Percentiles rank a stretch among this genome's conserved stretches.
phyloP scores from a whole-genome alignment of 2,329 filamentous ascomycete genomes.

The Hirsutella thompsonii region DNA sequence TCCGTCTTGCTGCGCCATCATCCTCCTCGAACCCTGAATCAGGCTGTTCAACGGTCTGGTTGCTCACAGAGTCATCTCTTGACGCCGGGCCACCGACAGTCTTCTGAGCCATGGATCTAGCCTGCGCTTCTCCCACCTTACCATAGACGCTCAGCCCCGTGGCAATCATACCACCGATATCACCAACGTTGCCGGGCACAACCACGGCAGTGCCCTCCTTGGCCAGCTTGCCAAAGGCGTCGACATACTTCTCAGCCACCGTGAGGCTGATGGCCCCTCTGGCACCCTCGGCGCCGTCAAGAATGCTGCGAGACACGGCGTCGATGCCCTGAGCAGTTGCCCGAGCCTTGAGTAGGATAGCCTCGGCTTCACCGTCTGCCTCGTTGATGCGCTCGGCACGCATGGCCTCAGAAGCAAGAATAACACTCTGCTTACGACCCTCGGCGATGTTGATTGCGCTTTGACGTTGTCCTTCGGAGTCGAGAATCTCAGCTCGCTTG shows the following conservation, averaged over 20 bases:
- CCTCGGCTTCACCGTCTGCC: slow-evolving; percentile 85
- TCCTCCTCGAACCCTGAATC: slow-evolving; percentile 6
- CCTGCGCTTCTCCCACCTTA: slow-evolving; percentile 75
- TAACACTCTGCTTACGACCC: slow-evolving; percentile 92
- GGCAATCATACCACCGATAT: slow-evolving; percentile 94
- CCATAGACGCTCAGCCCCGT: slow-evolving; percentile 92
- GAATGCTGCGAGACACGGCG: slow-evolving; percentile 65
- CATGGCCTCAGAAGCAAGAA: slow-evolving; percentile 86
- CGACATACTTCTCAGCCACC: slow-evolving; percentile 96
- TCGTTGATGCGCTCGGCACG: slow-evolving; percentile 86
- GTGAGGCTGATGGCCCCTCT: slow-evolving; percentile 75
- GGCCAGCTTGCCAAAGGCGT: slow-evolving; percentile 82
- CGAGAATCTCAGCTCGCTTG: slow-evolving; percentile 94
- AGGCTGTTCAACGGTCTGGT: slow-evolving; percentile 8
- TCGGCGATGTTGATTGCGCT: slow-evolving; percentile 98
- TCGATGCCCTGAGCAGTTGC: slow-evolving; percentile 86
- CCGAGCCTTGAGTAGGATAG: slow-evolving; percentile 71
- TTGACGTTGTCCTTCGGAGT: slow-evolving; percentile 93
- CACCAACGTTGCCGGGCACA: slow-evolving; percentile 91
- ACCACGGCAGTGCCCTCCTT: slow-evolving; percentile 94
- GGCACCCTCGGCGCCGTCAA: slow-evolving; percentile 59
- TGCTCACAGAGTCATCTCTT: slow-evolving; percentile 6
- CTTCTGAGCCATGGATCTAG: slow-evolving; percentile 49
- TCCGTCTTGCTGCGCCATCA: slow-evolving; percentile 6
- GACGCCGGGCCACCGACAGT: slow-evolving; percentile 18